Evolutionary conservation across 345 rosid species (phyloP).

Genomic region (Arabis hirsuta): DNA sequence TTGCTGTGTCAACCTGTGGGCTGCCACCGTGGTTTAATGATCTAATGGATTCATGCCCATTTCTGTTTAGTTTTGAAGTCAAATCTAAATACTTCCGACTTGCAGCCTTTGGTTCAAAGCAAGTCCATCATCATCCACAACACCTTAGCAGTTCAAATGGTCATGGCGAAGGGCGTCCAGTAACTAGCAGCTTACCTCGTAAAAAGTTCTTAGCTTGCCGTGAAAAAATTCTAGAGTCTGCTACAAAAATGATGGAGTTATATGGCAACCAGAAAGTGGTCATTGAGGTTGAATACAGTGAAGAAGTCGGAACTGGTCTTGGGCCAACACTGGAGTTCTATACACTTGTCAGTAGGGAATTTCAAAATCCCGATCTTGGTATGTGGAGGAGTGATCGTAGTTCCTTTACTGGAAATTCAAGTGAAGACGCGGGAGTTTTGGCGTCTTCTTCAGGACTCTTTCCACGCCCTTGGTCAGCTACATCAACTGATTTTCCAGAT

Average conservation of each 20-base stretch:
- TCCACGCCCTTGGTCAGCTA: conserved; percentile 76
- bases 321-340: conserved; percentile 97
- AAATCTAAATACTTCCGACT: conserved; percentile 77
- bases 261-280: conserved; percentile 62
- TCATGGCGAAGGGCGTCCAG: conserved; percentile 57
- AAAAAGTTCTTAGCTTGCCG: conserved; percentile 80
- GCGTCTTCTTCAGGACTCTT: conserved; percentile 67
- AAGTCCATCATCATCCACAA: conserved; percentile 45
- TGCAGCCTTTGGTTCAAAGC: conserved; percentile 73
- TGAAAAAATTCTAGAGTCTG: conserved; percentile 76
- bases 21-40: conserved; percentile 88
- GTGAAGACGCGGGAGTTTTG: conserved; percentile 43
- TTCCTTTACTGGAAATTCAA: conserved; percentile 39
- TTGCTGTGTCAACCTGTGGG: conserved; percentile 70
- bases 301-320: conserved; percentile 98
- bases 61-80: conserved; percentile 85
- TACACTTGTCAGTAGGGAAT: conserved; percentile 84
- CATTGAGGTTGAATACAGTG: conserved; percentile 82
- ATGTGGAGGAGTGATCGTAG: conserved; percentile 85
- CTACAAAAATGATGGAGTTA: conserved; percentile 77
- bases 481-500: conserved; percentile 51
- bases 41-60: conserved; percentile 86
- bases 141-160: conserved; percentile 53
- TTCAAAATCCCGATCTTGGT: conserved; percentile 74
- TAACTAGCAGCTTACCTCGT: conserved; percentile 53